Evolutionary conservation across 441 rosid species (phyloP), one percentile per base, ranked within the genome.

Genomic region (Hura crepitans): DNA sequence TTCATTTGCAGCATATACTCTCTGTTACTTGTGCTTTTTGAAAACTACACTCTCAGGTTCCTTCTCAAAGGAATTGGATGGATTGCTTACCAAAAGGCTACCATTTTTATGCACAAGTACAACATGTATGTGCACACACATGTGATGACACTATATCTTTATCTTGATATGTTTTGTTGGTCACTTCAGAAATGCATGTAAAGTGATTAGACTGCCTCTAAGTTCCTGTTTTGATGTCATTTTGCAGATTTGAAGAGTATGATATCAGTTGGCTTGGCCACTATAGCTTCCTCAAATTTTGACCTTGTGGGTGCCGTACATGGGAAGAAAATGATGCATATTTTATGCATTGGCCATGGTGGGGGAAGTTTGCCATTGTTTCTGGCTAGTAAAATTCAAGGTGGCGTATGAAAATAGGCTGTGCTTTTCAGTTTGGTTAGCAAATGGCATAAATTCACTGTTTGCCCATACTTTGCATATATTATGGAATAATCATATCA

Each of bases 291-390:
- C 57, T 88, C 83, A 49, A 77, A 75, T 54, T 88, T 66, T 77
- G 87, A 87, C 75, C 78, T 91, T 70, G 62, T 43, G 59, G 82
- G 77, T 78, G 93, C 85, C 62, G 81, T 79, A 37, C 57, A 33
- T 61, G 96, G 97, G 62, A 79, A 80, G 78, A 84, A 73, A 77
- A 74, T 62, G 39, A 85, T 94, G 92, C 85, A 75, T 22, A 77
- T 94, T 68, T 75, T 94, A 74, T 91, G 97, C 74, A 77, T 94
- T 30, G 98, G 97, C 68, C 96, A 94, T 70, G 98, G 98, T 60
- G 97, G 97, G 47, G 97, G 98, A 72, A 92, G 90, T 77, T 81
- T 94, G 72, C 96, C 96, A 0, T 80, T 94, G 77, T 94, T 90
- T 76, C 65, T 94, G 84, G 96, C 97, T 68, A 86, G 77, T 65